A percentile compares a stretch with the other conserved stretches of the same genome.
These are phyloP conservation scores for Phialemonium atrogriseum DNA, from an alignment of 2,329 filamentous ascomycete genomes.

Conservation along the genomic window DNA sequence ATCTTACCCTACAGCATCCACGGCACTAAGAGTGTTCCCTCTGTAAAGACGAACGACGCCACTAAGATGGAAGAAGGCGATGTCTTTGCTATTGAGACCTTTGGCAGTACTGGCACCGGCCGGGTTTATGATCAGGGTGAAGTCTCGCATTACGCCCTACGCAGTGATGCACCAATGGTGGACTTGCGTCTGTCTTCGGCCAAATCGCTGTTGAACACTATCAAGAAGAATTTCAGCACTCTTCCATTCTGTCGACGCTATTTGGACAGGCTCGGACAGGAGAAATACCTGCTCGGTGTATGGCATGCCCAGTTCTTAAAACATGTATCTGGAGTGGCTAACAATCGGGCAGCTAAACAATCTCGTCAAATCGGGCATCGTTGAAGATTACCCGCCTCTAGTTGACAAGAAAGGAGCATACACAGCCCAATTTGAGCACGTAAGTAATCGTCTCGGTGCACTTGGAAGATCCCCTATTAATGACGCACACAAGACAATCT, in stretches of 20 bases:
- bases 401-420: conserved; percentile 69
- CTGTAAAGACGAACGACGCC: conserved; percentile 66
- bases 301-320: conserved; percentile 15
- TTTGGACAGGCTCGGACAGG: conserved; percentile 63
- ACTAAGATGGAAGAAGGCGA: conserved; percentile 85
- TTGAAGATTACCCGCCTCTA: conserved; percentile 65
- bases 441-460: conserved; percentile 30
- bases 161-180: conserved; percentile 55
- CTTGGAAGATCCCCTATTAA: not conserved
- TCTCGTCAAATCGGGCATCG: conserved; percentile 59
- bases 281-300: conserved; percentile 68
- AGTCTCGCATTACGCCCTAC: conserved; percentile 64
- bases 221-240: conserved; percentile 72
- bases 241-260: conserved; percentile 67
- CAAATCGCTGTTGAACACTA: conserved; percentile 60
- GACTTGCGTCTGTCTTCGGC: conserved; percentile 58
- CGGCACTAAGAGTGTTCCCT: conserved; percentile 71
- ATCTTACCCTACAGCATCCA: conserved; percentile 72
- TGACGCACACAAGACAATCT: conserved; percentile 36
- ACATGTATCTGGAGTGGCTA: conserved; percentile 12
- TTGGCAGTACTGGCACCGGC: conserved; percentile 71
- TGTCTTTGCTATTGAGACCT: conserved; percentile 75
- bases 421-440: conserved; percentile 71
- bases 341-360: conserved; percentile 51
- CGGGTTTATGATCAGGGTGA: conserved; percentile 70